Percentiles rank a stretch among this genome's conserved stretches.
These are phyloP conservation scores for Amanita exitialis DNA, from an alignment of 768 basidiomycete genomes.

Conservation along the genomic window DNA sequence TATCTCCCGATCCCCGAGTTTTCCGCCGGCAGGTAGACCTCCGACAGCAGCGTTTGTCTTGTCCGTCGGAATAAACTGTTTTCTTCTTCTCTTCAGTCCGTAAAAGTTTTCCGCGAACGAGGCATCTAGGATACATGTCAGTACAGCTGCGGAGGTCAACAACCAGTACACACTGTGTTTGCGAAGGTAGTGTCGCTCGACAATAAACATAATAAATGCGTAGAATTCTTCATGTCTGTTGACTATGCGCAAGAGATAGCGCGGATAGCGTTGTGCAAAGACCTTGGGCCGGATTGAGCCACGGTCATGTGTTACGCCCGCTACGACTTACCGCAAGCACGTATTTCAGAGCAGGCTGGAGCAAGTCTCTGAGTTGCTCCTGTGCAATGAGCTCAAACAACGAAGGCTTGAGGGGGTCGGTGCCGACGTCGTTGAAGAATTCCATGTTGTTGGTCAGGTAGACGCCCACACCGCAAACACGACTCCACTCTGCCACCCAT, in stretches of 20 bases:
- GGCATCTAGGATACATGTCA: constrained; percentile 47
- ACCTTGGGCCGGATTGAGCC: constrained; percentile 40
- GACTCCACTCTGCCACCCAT: constrained; percentile 20
- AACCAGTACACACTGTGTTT: constrained; percentile 52
- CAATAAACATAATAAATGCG: constrained; percentile 75
- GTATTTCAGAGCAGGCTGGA: constrained; percentile 94
- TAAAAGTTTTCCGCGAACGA: constrained; percentile 97
- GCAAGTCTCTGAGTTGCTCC: constrained; percentile 83
- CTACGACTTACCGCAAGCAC: constrained; percentile 64
- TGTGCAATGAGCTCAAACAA: constrained; percentile 90
- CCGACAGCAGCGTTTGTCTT: constrained; percentile 60
- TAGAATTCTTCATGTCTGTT: constrained; percentile 98
- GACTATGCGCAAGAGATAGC: constrained; percentile 83
- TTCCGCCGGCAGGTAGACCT: constrained; percentile 54
- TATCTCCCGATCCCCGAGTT: constrained; percentile 56
- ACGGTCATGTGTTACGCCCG: not conserved
- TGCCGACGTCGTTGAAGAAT: constrained; percentile 71
- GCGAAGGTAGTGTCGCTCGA: constrained; percentile 85
- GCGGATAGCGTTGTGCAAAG: constrained; percentile 89
- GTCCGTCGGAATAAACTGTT: constrained; percentile 61
- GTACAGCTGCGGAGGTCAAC: not conserved
- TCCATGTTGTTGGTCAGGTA: constrained; percentile 42
- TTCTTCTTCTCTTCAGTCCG: constrained; percentile 72
- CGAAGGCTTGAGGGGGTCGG: constrained; percentile 67
- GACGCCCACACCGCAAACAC: not conserved